Evolutionary conservation across 169 alveolate genomes (phyloP).

Genomic region (Cryptosporidium ubiquitum): DNA sequence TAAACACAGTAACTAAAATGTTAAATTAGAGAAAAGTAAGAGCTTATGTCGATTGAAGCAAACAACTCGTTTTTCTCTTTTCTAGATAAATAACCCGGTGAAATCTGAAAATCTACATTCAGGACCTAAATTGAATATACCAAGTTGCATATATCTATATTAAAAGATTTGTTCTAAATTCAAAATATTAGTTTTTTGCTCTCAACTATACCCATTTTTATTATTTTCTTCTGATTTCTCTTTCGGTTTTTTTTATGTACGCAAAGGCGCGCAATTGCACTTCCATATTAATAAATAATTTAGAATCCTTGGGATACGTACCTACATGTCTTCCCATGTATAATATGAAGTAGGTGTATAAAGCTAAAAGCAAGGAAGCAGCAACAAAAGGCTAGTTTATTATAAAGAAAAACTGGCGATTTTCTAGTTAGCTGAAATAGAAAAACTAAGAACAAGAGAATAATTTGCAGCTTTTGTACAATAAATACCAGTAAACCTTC

Average conservation of each 20-base stretch:
- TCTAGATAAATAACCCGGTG: not conserved
- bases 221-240: not conserved
- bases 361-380: not conserved
- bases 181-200: not conserved
- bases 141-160: not conserved
- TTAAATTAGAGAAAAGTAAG: no score
- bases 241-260: not conserved
- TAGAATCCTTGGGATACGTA: constrained; percentile 25
- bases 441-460: not conserved
- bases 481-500: not conserved
- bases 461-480: not conserved
- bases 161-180: no score
- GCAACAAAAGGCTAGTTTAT: constrained; percentile 17
- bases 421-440: not conserved
- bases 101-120: not conserved
- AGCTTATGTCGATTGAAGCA: not conserved
- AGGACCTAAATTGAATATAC: not conserved
- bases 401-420: not conserved
- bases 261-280: constrained; percentile 39
- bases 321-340: constrained; percentile 30
- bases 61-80: not conserved
- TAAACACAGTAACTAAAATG: no score
- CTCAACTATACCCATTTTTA: not conserved
- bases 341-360: constrained; percentile 20
- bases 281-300: constrained; percentile 9